A percentile compares a stretch with the other conserved stretches of the same genome.
phyloP scores from a whole-genome alignment of 192 early-diverging fungal genomes.

The Pilobolus umbonatus region DNA sequence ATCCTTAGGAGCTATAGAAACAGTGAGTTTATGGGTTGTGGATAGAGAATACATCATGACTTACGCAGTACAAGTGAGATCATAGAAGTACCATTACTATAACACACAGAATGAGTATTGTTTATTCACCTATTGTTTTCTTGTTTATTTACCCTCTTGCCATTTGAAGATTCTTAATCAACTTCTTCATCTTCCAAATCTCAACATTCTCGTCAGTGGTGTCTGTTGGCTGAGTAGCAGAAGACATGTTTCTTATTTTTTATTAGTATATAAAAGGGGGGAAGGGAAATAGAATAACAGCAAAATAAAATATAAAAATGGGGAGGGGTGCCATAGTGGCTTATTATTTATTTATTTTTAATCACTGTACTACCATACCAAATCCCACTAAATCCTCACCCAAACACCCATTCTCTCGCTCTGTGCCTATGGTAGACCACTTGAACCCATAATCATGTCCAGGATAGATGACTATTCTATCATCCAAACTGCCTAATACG shows the following conservation, averaged over 20 bases:
- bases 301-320: background rate
- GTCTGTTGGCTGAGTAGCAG: constrained; percentile 10
- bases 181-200: constrained; percentile 98
- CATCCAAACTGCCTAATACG: constrained; percentile 52
- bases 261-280: background rate
- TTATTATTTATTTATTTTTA: background rate
- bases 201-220: constrained; percentile 83
- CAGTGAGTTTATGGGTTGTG: background rate
- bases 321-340: background rate
- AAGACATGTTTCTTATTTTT: constrained; percentile 10
- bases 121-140: background rate
- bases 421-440: constrained; percentile 74
- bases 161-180: constrained; percentile 92
- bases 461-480: constrained; percentile 76
- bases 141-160: constrained; percentile 73
- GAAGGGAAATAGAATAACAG: background rate
- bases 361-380: constrained; percentile 11
- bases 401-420: constrained; percentile 38
- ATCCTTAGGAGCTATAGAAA: constrained; percentile 67
- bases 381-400: constrained; percentile 39
- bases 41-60: constrained; percentile 18
- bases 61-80: constrained; percentile 94
- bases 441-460: constrained; percentile 86
- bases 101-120: background rate
- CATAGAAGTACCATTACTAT: constrained; percentile 97